These are phyloP conservation scores for Nicotiana benthamiana DNA, from an alignment of 257 asterid genomes.

Conservation along the genomic window DNA sequence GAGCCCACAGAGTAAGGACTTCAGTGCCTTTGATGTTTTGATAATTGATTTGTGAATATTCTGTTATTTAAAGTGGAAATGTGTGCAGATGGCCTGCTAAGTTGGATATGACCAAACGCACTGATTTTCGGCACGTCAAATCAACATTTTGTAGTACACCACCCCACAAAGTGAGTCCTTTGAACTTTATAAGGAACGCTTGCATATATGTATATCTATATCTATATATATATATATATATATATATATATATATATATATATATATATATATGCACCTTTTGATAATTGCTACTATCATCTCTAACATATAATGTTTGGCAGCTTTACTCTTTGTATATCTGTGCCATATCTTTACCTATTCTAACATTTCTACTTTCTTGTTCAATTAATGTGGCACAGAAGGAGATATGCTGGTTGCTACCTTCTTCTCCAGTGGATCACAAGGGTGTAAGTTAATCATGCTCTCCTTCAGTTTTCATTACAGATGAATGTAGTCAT, in stretches of 20 bases:
- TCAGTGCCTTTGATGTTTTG: slow-evolving; percentile 15
- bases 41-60: not conserved
- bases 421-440: slow-evolving; percentile 69
- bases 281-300: not conserved
- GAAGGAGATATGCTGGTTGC: slow-evolving; percentile 93
- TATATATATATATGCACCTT: not conserved
- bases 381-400: slow-evolving; percentile 19
- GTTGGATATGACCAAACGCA: slow-evolving; percentile 90
- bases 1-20: slow-evolving; percentile 78
- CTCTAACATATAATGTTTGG: not conserved
- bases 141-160: slow-evolving; percentile 69
- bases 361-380: not conserved
- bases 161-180: slow-evolving; percentile 59
- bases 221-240: too few relatives aligned
- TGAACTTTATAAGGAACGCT: not conserved
- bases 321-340: not conserved
- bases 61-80: not conserved
- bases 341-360: not conserved
- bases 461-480: slow-evolving; percentile 1
- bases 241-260: too few relatives aligned
- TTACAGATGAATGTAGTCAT: not conserved
- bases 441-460: slow-evolving; percentile 79
- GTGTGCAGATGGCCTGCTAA: slow-evolving; percentile 85
- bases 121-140: slow-evolving; percentile 77
- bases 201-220: not conserved